These are phyloP conservation scores for Solanum dulcamara DNA, from an alignment of 257 asterid species.

Conservation along the genomic window DNA sequence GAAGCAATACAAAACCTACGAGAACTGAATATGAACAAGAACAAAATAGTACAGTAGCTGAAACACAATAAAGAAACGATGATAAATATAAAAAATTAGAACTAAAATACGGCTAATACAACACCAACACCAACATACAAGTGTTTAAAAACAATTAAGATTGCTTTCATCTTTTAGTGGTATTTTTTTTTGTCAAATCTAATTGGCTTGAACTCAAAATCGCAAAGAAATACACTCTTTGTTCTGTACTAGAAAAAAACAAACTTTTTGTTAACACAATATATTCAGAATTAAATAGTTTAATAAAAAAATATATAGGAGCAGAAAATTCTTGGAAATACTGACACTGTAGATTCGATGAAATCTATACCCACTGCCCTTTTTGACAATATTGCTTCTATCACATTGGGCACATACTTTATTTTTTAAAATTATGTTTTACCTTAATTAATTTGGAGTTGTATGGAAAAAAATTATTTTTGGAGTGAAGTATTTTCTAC, in stretches of 20 bases:
- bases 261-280: neutral
- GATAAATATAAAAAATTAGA: too few relatives aligned
- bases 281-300: neutral
- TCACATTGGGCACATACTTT: neutral
- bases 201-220: neutral
- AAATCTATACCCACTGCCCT: neutral
- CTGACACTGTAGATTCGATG: neutral
- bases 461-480: fast-evolving
- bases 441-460: too few relatives aligned
- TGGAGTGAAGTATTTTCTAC: too few relatives aligned
- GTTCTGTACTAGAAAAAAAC: neutral
- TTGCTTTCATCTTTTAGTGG: neutral
- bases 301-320: neutral
- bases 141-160: neutral
- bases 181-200: neutral
- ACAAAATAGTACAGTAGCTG: too few relatives aligned
- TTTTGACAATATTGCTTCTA: neutral
- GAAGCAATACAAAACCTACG: too few relatives aligned
- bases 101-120: too few relatives aligned
- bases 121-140: too few relatives aligned
- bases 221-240: neutral
- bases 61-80: too few relatives aligned
- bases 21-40: too few relatives aligned
- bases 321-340: neutral
- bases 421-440: too few relatives aligned